phyloP scores from a whole-genome alignment of 192 early-diverging fungal species.

The Fimicolochytrium jonesii region DNA sequence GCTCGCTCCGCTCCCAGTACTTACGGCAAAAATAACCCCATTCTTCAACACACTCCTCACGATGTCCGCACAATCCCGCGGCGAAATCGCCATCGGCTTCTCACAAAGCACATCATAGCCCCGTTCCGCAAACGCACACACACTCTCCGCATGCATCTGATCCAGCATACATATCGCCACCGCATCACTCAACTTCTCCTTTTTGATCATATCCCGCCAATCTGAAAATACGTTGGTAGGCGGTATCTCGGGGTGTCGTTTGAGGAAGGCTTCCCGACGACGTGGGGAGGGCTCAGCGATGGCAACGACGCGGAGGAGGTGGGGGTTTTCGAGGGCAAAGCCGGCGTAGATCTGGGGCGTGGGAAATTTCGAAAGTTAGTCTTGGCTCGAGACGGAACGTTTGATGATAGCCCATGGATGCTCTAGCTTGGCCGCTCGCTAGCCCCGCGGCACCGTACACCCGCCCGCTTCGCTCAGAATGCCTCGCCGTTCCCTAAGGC shows the following conservation, averaged over 20 bases:
- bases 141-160: conserved; percentile 42
- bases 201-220: conserved; percentile 37
- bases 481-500: neutral
- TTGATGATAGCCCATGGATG: too few species aligned
- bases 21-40: conserved; percentile 38
- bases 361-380: neutral
- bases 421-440: too few species aligned
- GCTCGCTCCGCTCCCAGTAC: too few species aligned
- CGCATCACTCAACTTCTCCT: conserved; percentile 43
- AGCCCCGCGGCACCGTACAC: too few species aligned
- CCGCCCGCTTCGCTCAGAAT: neutral
- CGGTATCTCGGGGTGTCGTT: conserved; percentile 19
- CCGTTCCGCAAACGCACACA: conserved; percentile 44
- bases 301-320: conserved; percentile 42
- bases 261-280: conserved; percentile 29
- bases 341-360: conserved; percentile 33
- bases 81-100: conserved; percentile 60
- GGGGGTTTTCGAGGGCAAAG: conserved; percentile 34
- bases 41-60: conserved; percentile 37
- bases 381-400: neutral
- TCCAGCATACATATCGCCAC: conserved; percentile 48
- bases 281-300: conserved; percentile 43
- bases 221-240: conserved; percentile 34
- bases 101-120: conserved; percentile 63
- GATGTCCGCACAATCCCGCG: conserved; percentile 49